Percentiles rank a stretch among this genome's conserved stretches.
Evolutionary conservation across 2,329 filamentous ascomycete species (phyloP).

Genomic region (Nannizziopsis barbatae): DNA sequence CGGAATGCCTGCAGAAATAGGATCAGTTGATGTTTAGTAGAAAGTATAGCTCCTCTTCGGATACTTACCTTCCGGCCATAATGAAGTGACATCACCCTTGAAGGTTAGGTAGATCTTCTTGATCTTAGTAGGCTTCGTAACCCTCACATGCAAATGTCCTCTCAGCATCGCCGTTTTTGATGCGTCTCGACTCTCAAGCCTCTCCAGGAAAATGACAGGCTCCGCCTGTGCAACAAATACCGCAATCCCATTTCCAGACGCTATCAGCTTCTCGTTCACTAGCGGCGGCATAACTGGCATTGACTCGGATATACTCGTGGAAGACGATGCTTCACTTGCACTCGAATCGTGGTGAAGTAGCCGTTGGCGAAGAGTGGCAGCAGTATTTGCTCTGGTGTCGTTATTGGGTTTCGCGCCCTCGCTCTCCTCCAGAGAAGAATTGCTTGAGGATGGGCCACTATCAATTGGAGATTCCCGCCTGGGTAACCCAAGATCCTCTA

Average conservation of each 20-base stretch:
- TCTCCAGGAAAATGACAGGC: slow-evolving; percentile 40
- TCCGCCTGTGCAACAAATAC: slow-evolving; percentile 39
- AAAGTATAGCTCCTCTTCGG: background rate
- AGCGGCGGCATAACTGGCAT: slow-evolving; percentile 26
- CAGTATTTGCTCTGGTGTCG: slow-evolving; percentile 8
- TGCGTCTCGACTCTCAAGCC: slow-evolving; percentile 38
- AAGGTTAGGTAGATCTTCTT: slow-evolving; percentile 84
- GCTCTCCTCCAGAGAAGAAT: background rate
- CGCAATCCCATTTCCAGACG: slow-evolving; percentile 39
- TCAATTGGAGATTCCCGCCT: background rate
- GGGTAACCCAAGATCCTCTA: slow-evolving; percentile 18
- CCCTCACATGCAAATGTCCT: slow-evolving; percentile 67
- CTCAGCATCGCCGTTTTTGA: slow-evolving; percentile 71
- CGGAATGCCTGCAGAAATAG: slow-evolving; percentile 54
- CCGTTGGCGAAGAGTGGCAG: slow-evolving; percentile 16
- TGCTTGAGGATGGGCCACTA: slow-evolving; percentile 1
- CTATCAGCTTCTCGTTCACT: slow-evolving; percentile 38
- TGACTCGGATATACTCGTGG: slow-evolving; percentile 19
- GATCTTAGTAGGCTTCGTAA: slow-evolving; percentile 84
- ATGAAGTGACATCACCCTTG: slow-evolving; percentile 71
- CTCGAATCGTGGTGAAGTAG: slow-evolving; percentile 20
- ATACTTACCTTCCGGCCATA: slow-evolving; percentile 74
- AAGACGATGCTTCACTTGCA: slow-evolving; percentile 15
- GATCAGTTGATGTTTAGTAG: slow-evolving; percentile 4
- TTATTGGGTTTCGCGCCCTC: background rate